Percentiles rank a stretch among this genome's conserved stretches.
Evolutionary conservation across 2,329 filamentous ascomycete genomes (phyloP).

Genomic region (Fusarium setosum): DNA sequence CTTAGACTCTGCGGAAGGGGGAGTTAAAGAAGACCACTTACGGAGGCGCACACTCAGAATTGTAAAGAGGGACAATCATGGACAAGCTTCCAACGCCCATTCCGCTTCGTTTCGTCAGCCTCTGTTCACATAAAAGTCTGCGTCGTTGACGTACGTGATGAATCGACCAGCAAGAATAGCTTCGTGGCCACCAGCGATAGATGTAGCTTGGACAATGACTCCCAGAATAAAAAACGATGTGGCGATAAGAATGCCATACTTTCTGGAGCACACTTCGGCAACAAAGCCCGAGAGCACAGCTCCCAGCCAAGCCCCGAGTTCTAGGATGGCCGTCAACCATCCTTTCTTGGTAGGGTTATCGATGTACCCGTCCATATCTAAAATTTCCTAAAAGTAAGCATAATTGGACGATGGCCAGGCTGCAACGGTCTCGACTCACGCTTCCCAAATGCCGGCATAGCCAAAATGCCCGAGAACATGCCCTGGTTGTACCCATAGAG

Average conservation of each 20-base stretch:
- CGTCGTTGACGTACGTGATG: constrained; percentile 62
- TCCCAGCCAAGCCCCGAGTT: constrained; percentile 83
- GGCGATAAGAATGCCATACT: constrained; percentile 76
- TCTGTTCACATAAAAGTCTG: fast-evolving
- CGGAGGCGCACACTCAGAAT: constrained; percentile 59
- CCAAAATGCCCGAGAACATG: constrained; percentile 59
- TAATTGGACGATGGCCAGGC: too few relatives aligned
- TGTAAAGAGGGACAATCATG: constrained; percentile 72
- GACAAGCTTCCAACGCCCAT: constrained; percentile 77
- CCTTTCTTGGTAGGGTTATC: constrained; percentile 66
- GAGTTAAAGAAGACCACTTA: constrained; percentile 24
- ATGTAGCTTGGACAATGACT: constrained; percentile 74
- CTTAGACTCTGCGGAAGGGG: background rate
- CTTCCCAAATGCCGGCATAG: constrained; percentile 56
- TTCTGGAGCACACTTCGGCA: constrained; percentile 76
- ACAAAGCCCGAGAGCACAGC: constrained; percentile 76
- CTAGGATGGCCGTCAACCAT: constrained; percentile 75
- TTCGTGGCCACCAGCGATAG: constrained; percentile 65
- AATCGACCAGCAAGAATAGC: constrained; percentile 78
- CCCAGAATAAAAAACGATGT: constrained; percentile 76
- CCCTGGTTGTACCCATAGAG: constrained; percentile 63
- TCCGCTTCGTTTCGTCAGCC: constrained; percentile 50
- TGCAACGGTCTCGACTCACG: background rate
- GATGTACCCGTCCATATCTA: constrained; percentile 67
- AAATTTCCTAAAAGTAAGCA: constrained; percentile 7